Evolutionary conservation across 176 grass and related monocot genomes (phyloP).

Genomic region (Phoenix roebelenii): DNA sequence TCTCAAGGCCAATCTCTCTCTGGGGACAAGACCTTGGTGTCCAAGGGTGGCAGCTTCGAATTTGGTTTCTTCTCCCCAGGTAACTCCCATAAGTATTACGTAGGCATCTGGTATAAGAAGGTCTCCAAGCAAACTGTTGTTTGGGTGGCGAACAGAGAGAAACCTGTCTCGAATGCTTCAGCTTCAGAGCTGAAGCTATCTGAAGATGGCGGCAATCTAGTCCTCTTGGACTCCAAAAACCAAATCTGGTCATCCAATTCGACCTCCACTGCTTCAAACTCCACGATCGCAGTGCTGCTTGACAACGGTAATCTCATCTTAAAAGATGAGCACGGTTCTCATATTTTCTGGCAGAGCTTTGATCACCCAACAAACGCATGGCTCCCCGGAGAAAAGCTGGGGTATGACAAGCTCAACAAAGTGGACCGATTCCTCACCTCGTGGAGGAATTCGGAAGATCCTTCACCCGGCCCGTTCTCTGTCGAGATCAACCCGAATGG

Average conservation of each 20-base stretch:
- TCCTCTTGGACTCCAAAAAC: constrained; percentile 14
- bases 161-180: constrained; percentile 28
- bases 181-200: constrained; percentile 25
- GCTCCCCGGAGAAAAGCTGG: constrained; percentile 51
- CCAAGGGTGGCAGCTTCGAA: constrained; percentile 46
- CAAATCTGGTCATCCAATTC: constrained; percentile 40
- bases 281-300: constrained; percentile 36
- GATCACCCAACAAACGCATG: constrained; percentile 64
- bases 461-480: constrained; percentile 44
- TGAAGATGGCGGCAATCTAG: constrained; percentile 38
- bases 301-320: constrained; percentile 57
- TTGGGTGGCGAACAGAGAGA: constrained; percentile 51
- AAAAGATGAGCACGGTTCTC: constrained; percentile 6
- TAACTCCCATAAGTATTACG: constrained; percentile 36
- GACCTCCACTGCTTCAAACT: constrained; percentile 16
- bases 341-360: constrained; percentile 48
- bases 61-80: constrained; percentile 50
- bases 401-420: constrained; percentile 26
- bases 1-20: constrained; percentile 28
- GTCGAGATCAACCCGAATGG: constrained; percentile 29
- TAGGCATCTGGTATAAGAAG: constrained; percentile 29
- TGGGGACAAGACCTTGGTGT: constrained; percentile 44
- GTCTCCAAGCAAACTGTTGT: constrained; percentile 36
- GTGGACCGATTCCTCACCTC: constrained; percentile 38
- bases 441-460: constrained; percentile 36